Conservation (phyloP, 805 yeast genomes). For the Teunomyces atbi region DNA sequence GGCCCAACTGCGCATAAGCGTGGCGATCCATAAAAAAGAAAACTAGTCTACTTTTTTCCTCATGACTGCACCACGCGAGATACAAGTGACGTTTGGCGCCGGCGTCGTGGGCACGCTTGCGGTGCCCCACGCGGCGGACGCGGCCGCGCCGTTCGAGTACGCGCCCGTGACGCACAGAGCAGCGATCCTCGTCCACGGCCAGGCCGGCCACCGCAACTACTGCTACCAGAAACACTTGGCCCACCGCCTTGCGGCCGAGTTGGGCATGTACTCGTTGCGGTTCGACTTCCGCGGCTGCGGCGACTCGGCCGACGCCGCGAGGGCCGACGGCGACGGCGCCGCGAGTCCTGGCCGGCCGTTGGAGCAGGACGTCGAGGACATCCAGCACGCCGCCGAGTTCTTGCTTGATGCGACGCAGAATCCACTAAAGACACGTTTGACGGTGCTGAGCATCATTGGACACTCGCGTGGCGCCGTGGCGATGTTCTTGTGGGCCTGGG, state of each 20-base stretch:
- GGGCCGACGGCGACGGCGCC: conserved; percentile 60
- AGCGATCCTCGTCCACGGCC: conserved; percentile 77
- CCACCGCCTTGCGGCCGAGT: conserved; percentile 50
- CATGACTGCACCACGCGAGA: conserved; percentile 27
- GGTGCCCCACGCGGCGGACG: conserved; percentile 32
- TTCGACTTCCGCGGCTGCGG: conserved; percentile 90
- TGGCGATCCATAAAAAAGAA: conserved; percentile 5
- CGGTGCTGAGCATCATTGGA: conserved; percentile 58
- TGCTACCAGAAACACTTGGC: conserved; percentile 70
- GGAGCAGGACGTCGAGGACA: conserved; percentile 66
- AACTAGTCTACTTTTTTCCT: too few species aligned
- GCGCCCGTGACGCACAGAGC: conserved; percentile 47
- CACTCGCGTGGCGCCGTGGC: conserved; percentile 84
- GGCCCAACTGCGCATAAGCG: conserved; percentile 50
- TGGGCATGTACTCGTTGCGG: conserved; percentile 66
- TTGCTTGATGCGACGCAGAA: conserved; percentile 25
- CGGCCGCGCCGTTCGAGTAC: conserved; percentile 21
- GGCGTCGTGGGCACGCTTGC: conserved; percentile 41
- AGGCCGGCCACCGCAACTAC: conserved; percentile 79
- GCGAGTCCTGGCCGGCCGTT: conserved; percentile 61
- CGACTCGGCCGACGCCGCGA: conserved; percentile 54
- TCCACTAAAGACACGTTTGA: conserved; percentile 41
- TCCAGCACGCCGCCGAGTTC: conserved; percentile 41
- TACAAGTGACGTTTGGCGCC: conserved; percentile 31
- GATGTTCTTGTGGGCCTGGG: conserved; percentile 67